A percentile compares a stretch with the other conserved stretches of the same genome.
These are phyloP conservation scores for Aureobasidium sp. DNA, from an alignment of 2,329 filamentous ascomycete genomes.

Conservation along the genomic window DNA sequence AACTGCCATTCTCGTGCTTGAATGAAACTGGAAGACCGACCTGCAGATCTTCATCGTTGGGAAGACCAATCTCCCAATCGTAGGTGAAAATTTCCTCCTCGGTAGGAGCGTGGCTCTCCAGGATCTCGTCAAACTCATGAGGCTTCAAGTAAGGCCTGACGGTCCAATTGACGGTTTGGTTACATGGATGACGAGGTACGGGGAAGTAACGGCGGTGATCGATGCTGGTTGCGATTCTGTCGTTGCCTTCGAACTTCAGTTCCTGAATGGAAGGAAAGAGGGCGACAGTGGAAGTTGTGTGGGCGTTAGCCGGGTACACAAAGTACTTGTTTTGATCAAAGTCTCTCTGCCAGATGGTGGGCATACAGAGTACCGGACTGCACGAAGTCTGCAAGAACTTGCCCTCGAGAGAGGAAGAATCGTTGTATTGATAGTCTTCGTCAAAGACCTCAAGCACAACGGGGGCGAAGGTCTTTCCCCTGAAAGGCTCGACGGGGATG, in stretches of 20 bases:
- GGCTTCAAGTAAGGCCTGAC: conserved; percentile 33
- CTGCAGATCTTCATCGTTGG: conserved; percentile 13
- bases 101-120: conserved; percentile 17
- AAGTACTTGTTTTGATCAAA: conserved; percentile 22
- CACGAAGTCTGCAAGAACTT: conserved; percentile 14
- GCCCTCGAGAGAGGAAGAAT: neutral
- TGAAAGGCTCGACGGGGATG: conserved; percentile 17
- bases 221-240: conserved; percentile 38
- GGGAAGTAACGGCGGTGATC: conserved; percentile 38
- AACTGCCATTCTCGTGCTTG: conserved; percentile 16
- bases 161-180: conserved; percentile 36
- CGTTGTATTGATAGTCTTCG: neutral
- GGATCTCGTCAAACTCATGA: conserved; percentile 32
- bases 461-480: conserved; percentile 18
- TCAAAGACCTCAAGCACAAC: neutral
- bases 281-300: conserved; percentile 23
- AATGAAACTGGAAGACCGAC: conserved; percentile 19
- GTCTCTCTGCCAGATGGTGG: conserved; percentile 35
- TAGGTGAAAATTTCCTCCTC: neutral
- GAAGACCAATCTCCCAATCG: conserved; percentile 12
- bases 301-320: neutral
- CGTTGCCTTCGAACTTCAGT: conserved; percentile 43
- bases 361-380: conserved; percentile 30
- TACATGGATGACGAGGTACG: conserved; percentile 37
- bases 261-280: conserved; percentile 37